Evolutionary conservation across 352 stramenopile species (phyloP).

Genomic region (Globisporangium cystogenes): DNA sequence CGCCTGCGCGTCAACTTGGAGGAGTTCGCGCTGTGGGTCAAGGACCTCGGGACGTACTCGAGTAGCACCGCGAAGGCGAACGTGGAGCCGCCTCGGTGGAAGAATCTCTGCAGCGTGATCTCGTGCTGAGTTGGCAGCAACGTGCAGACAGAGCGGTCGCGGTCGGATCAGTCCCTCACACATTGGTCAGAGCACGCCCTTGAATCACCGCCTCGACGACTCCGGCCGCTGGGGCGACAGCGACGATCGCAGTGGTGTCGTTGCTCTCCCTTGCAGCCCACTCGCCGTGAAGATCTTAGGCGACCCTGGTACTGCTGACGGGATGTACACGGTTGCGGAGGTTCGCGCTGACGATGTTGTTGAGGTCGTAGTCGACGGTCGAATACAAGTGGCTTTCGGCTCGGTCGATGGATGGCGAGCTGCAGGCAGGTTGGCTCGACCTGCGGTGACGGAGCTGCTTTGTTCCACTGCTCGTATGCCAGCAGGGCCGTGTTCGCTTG

Average conservation of each 20-base stretch:
- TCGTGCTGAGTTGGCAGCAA: slow-evolving; percentile 29
- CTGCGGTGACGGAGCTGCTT: background rate
- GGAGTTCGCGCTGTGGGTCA: slow-evolving; percentile 75
- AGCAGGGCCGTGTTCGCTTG: no score
- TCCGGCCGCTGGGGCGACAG: slow-evolving; percentile 2
- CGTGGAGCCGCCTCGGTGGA: slow-evolving; percentile 67
- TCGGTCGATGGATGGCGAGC: background rate
- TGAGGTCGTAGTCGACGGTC: background rate
- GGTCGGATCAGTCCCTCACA: no score
- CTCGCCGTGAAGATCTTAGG: slow-evolving; percentile 9
- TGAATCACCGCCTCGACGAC: background rate
- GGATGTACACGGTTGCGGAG: background rate
- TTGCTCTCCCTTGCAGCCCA: background rate
- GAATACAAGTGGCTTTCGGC: background rate
- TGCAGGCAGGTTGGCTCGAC: background rate
- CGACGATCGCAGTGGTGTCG: no score
- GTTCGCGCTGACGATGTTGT: background rate
- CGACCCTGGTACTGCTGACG: background rate
- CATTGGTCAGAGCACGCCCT: no score
- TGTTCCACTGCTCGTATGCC: no score
- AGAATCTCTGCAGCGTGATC: slow-evolving; percentile 55
- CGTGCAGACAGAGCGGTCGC: no score
- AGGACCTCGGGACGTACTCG: slow-evolving; percentile 67
- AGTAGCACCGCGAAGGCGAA: slow-evolving; percentile 52
- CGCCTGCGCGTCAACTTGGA: slow-evolving; percentile 54